These are phyloP conservation scores for Aspergillus latus DNA, from an alignment of 2,329 filamentous ascomycete genomes.

Conservation along the genomic window DNA sequence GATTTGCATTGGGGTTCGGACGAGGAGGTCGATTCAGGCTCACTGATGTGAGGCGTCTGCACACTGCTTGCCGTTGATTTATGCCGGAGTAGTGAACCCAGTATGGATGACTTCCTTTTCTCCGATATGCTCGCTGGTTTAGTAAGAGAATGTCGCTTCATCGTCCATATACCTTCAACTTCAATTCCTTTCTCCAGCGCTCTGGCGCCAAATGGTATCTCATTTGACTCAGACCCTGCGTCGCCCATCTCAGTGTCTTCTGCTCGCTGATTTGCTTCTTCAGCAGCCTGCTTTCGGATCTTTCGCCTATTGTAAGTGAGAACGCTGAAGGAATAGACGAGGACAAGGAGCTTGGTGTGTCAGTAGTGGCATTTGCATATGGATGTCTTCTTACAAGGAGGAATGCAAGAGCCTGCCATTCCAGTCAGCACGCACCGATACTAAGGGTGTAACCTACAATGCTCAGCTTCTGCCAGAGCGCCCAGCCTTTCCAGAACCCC, in stretches of 20 bases:
- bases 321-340: slow-evolving; percentile 67
- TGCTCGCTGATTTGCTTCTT: slow-evolving; percentile 65
- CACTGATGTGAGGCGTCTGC: slow-evolving; percentile 2
- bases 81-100: slow-evolving; percentile 5
- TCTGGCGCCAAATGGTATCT: slow-evolving; percentile 81
- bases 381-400: slow-evolving; percentile 56
- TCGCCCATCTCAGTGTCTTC: slow-evolving; percentile 55
- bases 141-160: slow-evolving; percentile 44
- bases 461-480: slow-evolving; percentile 84
- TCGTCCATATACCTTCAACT: slow-evolving; percentile 82
- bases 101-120: slow-evolving; percentile 17
- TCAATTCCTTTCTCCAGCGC: slow-evolving; percentile 81
- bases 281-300: slow-evolving; percentile 61
- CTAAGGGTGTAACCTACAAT: slow-evolving; percentile 62
- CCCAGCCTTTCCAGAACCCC: slow-evolving; percentile 68
- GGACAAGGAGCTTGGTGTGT: slow-evolving; percentile 57
- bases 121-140: slow-evolving; percentile 26
- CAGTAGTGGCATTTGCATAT: slow-evolving; percentile 22
- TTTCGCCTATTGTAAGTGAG: slow-evolving; percentile 57
- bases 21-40: neutral
- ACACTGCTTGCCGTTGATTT: slow-evolving; percentile 3
- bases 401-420: slow-evolving; percentile 65
- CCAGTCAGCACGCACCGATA: slow-evolving; percentile 16
- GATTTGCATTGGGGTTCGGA: slow-evolving; percentile 5
- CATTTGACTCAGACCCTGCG: slow-evolving; percentile 54